These are phyloP conservation scores for Didymella keratinophila DNA, from an alignment of 2,329 filamentous ascomycete genomes.

Conservation along the genomic window DNA sequence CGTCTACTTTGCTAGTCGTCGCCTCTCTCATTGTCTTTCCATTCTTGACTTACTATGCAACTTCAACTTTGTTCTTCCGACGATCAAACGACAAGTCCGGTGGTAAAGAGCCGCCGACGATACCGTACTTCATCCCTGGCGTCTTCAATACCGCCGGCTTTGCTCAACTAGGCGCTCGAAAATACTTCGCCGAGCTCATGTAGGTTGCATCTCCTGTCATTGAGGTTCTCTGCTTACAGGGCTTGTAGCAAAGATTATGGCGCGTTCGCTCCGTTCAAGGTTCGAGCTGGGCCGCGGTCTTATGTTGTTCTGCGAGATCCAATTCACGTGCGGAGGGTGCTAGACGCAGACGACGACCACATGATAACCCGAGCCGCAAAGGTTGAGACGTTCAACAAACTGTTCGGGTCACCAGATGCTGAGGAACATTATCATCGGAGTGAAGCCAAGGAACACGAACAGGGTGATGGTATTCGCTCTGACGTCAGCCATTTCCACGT, in stretches of 20 bases:
- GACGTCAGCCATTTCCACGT: constrained; percentile 16
- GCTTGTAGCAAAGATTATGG: constrained; percentile 35
- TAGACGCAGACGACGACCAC: constrained; percentile 23
- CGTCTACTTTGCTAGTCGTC: constrained; percentile 1
- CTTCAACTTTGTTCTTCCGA: constrained; percentile 30
- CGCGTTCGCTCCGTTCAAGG: constrained; percentile 31
- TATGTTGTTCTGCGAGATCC: constrained; percentile 35
- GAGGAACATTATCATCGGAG: constrained; percentile 15
- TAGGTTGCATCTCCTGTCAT: constrained; percentile 11
- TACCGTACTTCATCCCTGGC: constrained; percentile 36
- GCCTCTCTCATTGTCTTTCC: constrained; percentile 23
- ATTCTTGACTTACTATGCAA: constrained; percentile 35
- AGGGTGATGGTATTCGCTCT: not conserved
- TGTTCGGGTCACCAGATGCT: constrained; percentile 24
- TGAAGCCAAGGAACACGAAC: not conserved
- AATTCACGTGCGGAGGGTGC: constrained; percentile 29
- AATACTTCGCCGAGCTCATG: constrained; percentile 38
- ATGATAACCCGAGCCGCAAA: constrained; percentile 5
- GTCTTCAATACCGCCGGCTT: constrained; percentile 33
- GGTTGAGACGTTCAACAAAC: constrained; percentile 24
- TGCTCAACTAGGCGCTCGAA: constrained; percentile 28
- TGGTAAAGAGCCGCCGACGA: constrained; percentile 30
- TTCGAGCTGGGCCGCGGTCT: constrained; percentile 30
- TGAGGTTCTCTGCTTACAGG: constrained; percentile 11
- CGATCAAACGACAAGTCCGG: constrained; percentile 20